phyloP scores from a whole-genome alignment of 805 yeast genomes.

The Tetrapisispora taiwanensis region DNA sequence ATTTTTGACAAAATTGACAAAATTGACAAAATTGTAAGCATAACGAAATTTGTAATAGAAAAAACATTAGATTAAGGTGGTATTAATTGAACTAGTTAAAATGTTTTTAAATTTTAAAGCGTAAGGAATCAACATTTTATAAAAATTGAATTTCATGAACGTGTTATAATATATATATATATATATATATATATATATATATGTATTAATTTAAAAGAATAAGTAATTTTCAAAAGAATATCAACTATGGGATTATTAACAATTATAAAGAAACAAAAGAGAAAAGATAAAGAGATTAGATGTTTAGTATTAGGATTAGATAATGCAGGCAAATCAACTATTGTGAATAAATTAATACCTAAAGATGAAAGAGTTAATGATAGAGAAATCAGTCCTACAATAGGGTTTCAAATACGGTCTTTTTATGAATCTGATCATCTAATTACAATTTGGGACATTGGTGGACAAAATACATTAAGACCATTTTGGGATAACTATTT shows the following conservation, averaged over 20 bases:
- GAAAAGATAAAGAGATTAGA: conserved; percentile 68
- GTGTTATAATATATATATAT: too few relatives aligned
- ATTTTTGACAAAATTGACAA: too few relatives aligned
- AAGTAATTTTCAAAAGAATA: too few relatives aligned
- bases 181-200: too few relatives aligned
- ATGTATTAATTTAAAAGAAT: too few relatives aligned
- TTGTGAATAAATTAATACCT: conserved; percentile 48
- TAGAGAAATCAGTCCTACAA: conserved; percentile 64
- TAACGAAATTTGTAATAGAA: too few relatives aligned
- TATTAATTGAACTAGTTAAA: too few relatives aligned
- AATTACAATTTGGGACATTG: conserved; percentile 76
- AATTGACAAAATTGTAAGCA: too few relatives aligned
- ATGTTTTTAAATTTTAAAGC: too few relatives aligned
- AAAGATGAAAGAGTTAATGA: conserved; percentile 28
- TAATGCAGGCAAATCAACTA: conserved; percentile 84
- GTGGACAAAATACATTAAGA: conserved; percentile 77
- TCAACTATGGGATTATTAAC: conserved; percentile 60
- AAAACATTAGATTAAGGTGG: too few relatives aligned
- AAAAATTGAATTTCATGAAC: too few relatives aligned
- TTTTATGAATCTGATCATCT: conserved; percentile 26
- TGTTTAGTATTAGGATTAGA: conserved; percentile 76
- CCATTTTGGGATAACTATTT: conserved; percentile 92
- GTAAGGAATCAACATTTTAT: too few relatives aligned
- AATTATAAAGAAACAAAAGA: conserved; percentile 71
- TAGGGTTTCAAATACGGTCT: conserved; percentile 79